Evolutionary conservation across 495 filamentous ascomycete species (phyloP), one percentile per base, ranked within the genome.

Genomic region (Penicillium cinerascens): DNA sequence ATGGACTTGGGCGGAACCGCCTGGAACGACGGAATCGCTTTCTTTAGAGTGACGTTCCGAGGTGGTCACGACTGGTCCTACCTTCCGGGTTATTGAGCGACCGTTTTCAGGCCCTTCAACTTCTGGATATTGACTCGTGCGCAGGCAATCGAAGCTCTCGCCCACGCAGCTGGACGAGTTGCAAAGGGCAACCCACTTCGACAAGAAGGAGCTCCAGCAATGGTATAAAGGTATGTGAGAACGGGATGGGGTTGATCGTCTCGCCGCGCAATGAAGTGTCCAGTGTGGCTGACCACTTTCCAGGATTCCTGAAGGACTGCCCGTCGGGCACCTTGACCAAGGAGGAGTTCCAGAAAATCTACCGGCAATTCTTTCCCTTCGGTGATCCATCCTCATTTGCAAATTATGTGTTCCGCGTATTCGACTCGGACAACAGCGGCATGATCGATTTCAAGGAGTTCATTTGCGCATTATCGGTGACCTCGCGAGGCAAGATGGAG

Each of bases 361-460:
- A 98, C 70, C 89, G 91, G 47, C 93, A 97, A 73, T 98, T 98
- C 82, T 98, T 98, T 65, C 93, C 93, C 20, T 98, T 97, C 65
- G 93, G 93, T 50, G 93, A 98, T 66, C 93, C 93, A 1, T 92
- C 90, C 0, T 90, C 88, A 0, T 98, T 98, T 63, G 93, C 93
- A 58, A 92, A 98, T 74, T 97, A 98, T 70, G 95, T 98, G 35
- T 98, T 98, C 77, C 96, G 97, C 60, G 93, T 98, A 10, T 98
- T 98, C 71, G 93, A 98, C 68, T 86, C 89, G 55, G 93, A 98
- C 74, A 92, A 95, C 63, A 95, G 89, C 33, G 93, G 93, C 49
- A 90, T 89, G 51, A 98, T 98, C 67, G 93, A 98, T 78, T 98
- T 98, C 74, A 97, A 98, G 69, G 95, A 97, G 69, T 97, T 97